Evolutionary conservation across 176 grass and related monocot species (phyloP).

Genomic region (Triticum monococcum): DNA sequence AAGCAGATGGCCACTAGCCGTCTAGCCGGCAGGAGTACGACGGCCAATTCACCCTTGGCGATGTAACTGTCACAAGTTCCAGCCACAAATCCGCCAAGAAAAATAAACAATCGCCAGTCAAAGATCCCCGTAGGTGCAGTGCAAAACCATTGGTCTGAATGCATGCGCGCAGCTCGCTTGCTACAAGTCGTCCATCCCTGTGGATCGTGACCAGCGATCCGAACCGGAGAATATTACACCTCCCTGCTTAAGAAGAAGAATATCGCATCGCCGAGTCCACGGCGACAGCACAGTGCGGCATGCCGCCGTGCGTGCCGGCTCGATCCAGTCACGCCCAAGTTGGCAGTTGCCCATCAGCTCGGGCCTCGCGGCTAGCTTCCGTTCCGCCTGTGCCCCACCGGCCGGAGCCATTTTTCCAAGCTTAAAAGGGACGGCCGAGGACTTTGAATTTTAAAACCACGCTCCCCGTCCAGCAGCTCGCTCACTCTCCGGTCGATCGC

Average conservation of each 20-base stretch:
- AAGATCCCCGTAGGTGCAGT: background rate
- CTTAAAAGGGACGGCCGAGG: conserved; percentile 37
- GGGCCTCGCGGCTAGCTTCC: background rate
- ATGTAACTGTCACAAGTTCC: background rate
- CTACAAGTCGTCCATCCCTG: background rate
- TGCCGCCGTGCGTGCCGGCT: background rate
- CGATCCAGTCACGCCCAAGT: background rate
- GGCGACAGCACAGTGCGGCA: background rate
- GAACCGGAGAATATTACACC: background rate
- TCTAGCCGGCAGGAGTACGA: background rate
- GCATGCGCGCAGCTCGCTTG: background rate
- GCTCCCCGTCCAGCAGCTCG: background rate
- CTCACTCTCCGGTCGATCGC: background rate
- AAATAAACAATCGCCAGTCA: background rate
- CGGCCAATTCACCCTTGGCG: background rate
- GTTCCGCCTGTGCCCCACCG: background rate
- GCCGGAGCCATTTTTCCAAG: background rate
- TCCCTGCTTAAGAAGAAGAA: too few relatives aligned
- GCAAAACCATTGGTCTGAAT: conserved; percentile 1
- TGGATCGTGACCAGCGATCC: background rate
- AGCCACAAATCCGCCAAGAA: background rate
- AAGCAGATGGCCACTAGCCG: background rate
- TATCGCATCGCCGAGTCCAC: background rate
- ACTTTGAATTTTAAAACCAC: conserved; percentile 22
- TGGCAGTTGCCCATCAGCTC: background rate